phyloP scores from a whole-genome alignment of 2,329 filamentous ascomycete species.

The Xylaria digitata region DNA sequence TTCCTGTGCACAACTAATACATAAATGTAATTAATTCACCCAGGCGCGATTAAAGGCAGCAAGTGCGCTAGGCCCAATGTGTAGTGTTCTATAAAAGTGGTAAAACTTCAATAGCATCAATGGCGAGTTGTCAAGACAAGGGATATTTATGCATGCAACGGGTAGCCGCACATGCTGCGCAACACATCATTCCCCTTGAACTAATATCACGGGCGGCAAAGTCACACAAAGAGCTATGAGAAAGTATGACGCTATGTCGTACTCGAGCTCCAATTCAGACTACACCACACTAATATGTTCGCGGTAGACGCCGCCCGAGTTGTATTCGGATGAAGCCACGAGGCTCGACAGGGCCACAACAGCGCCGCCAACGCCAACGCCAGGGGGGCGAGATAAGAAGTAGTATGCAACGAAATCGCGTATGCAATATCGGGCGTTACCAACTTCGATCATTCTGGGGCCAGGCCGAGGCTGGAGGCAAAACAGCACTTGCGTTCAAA shows the following conservation, averaged over 20 bases:
- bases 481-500: conserved; percentile 10
- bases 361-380: neutral
- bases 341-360: conserved; percentile 15
- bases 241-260: conserved; percentile 26
- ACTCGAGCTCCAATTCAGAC: conserved; percentile 31
- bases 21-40: too few species aligned
- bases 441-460: conserved; percentile 11
- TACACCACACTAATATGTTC: conserved; percentile 23
- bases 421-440: conserved; percentile 20
- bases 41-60: too few species aligned
- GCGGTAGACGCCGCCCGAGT: conserved; percentile 30
- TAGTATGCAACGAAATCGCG: neutral
- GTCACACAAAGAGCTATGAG: conserved; percentile 24
- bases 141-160: conserved; percentile 26
- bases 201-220: conserved; percentile 30
- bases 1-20: too few species aligned
- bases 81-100: too few species aligned
- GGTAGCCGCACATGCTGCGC: conserved; percentile 30
- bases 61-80: too few species aligned
- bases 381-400: conserved; percentile 17
- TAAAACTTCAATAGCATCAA: conserved; percentile 24
- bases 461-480: conserved; percentile 17
- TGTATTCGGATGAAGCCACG: conserved; percentile 33
- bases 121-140: conserved; percentile 31
- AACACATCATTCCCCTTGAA: conserved; percentile 29